A percentile compares a stretch with the other conserved stretches of the same genome.
phyloP scores from a whole-genome alignment of 2,329 filamentous ascomycete genomes.

The Fusarium staphyleae region DNA sequence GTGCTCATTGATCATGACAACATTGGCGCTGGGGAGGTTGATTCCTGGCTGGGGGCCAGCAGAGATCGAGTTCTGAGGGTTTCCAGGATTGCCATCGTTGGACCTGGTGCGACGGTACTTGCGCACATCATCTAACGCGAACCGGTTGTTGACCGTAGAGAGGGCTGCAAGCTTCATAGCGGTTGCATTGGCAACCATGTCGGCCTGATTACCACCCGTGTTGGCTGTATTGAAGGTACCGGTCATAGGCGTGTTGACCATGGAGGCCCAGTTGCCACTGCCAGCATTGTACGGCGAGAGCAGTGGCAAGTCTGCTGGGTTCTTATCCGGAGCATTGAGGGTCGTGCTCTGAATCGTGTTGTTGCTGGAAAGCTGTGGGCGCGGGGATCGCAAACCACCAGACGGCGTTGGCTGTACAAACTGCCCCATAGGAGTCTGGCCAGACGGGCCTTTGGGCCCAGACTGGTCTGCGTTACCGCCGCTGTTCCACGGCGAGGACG shows the following conservation, averaged over 20 bases:
- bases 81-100: slow-evolving; percentile 73
- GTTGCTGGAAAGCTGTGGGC: slow-evolving; percentile 71
- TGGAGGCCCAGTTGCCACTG: slow-evolving; percentile 96
- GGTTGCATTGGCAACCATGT: slow-evolving; percentile 98
- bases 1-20: slow-evolving; percentile 94
- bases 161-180: slow-evolving; percentile 98
- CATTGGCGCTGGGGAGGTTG: slow-evolving; percentile 73
- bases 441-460: slow-evolving; percentile 76
- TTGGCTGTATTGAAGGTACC: slow-evolving; percentile 73
- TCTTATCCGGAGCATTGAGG: slow-evolving; percentile 72
- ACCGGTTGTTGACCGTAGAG: slow-evolving; percentile 97
- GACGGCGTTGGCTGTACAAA: slow-evolving; percentile 84
- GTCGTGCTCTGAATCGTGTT: slow-evolving; percentile 84
- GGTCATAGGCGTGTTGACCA: slow-evolving; percentile 97
- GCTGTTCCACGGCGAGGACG: slow-evolving; percentile 78
- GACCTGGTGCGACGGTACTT: slow-evolving; percentile 94
- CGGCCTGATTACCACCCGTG: slow-evolving; percentile 73
- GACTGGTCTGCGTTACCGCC: slow-evolving; percentile 57
- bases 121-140: slow-evolving; percentile 93
- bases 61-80: slow-evolving; percentile 68
- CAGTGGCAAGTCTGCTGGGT: slow-evolving; percentile 75
- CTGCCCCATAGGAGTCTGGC: slow-evolving; percentile 89
- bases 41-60: slow-evolving; percentile 66
- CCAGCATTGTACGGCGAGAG: slow-evolving; percentile 83
- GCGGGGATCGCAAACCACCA: slow-evolving; percentile 78